Base-by-base conservation (phyloP, 78 protist species). In the Planoprotostelium fungivorum region DNA sequence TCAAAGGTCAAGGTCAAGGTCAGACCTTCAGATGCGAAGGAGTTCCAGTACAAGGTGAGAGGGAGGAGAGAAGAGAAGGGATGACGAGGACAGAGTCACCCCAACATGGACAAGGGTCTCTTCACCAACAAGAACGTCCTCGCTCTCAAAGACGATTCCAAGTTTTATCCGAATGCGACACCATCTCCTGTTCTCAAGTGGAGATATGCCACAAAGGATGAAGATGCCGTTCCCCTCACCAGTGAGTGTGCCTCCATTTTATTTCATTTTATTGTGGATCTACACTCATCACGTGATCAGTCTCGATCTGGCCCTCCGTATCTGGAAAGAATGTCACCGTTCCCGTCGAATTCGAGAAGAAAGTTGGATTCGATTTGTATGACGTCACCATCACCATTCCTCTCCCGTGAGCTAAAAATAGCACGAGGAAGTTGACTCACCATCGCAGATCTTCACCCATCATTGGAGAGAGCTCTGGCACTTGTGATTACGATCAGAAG, bases 221-320 rank as follows among this genome's bases (percentile, higher is more conserved):
- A 92, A 5, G 36, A 88, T n/a, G 86, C 89, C 88, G 83, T 92
- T 29, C 94, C 94, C 63, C 28, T 92, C 25, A 88, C 73, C 73
- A 51, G 73, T 51, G 73, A 51, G 73, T 16, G 31, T 51, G 31
- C 16, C 5, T 51, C 5, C 73, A 51, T 5, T 5, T 25, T 51
- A 51, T 25, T n/a, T n/a, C 16, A 51, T 51, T 51, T 51, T 51
- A 51, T 51, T 51, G 73, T 25, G 5, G 73, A 25, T 51, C 16
- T 51, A 51, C 87, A 36, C 89, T 92, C 10, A 92, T 73, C 31
- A 87, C 90, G n/a, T n/a, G n/a, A n/a, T n/a, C n/a, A n/a, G n/a
- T n/a, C n/a, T n/a, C n/a, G n/a, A n/a, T n/a, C 37, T 92, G 94
- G 94, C 94, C 94, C 83, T 89, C 92, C n/a, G 86, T 91, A 84